These are phyloP conservation scores for Entomortierella lignicola DNA, from an alignment of 192 early-diverging fungal species.

Conservation along the genomic window DNA sequence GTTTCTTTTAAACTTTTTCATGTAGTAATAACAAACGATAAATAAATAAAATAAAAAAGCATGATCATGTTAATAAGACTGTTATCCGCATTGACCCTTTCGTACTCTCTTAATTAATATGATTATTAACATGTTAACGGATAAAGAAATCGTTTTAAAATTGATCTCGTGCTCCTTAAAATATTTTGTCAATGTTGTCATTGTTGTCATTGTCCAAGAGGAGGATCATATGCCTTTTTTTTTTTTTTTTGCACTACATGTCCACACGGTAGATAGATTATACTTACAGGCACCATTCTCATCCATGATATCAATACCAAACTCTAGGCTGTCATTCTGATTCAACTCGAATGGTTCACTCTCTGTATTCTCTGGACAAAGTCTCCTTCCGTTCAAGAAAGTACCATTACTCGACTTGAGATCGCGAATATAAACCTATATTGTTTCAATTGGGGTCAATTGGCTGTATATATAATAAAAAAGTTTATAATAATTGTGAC, in stretches of 20 bases:
- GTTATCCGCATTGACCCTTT: no score
- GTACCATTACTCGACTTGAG: slow-evolving; percentile 86
- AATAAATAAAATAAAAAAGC: neutral
- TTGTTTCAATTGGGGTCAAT: neutral
- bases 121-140: no score
- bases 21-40: slow-evolving; percentile 31
- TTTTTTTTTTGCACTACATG: no score
- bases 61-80: no score
- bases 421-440: slow-evolving; percentile 77
- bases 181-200: neutral
- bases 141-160: no score
- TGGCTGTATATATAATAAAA: neutral
- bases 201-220: no score
- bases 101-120: no score
- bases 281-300: slow-evolving; percentile 71
- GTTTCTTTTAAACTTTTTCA: slow-evolving; percentile 51
- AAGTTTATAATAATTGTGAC: neutral
- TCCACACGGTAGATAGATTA: no score
- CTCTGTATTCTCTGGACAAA: slow-evolving; percentile 73
- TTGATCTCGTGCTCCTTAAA: slow-evolving; percentile 14
- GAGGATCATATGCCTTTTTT: neutral
- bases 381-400: slow-evolving; percentile 77
- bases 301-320: slow-evolving; percentile 85
- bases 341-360: slow-evolving; percentile 69
- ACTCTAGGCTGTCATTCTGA: slow-evolving; percentile 74